phyloP scores from a whole-genome alignment of 345 rosid genomes.

The Raphanus sativus region DNA sequence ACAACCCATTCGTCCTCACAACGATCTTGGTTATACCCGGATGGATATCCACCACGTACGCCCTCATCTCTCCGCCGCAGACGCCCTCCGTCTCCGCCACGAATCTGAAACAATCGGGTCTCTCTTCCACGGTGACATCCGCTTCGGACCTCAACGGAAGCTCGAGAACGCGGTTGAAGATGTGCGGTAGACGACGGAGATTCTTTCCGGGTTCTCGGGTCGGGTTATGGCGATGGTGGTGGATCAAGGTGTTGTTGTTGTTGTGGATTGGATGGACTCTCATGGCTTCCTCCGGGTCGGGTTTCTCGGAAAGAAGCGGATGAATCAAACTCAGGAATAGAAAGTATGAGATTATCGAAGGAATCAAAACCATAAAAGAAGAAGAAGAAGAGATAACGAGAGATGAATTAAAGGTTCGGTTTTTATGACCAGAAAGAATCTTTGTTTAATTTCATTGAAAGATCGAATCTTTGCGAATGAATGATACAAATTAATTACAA shows the following conservation, averaged over 20 bases:
- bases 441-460: background rate
- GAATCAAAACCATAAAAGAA: constrained; percentile 32
- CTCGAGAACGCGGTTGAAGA: constrained; percentile 85
- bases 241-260: constrained; percentile 45
- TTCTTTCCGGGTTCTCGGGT: constrained; percentile 62
- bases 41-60: constrained; percentile 75
- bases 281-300: constrained; percentile 48
- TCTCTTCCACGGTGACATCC: constrained; percentile 79
- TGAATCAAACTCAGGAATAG: constrained; percentile 33
- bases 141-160: constrained; percentile 91
- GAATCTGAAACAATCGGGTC: constrained; percentile 70
- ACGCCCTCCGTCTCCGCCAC: constrained; percentile 73
- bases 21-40: constrained; percentile 92
- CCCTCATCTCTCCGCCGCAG: constrained; percentile 54
- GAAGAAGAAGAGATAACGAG: background rate
- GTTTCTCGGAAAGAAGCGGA: constrained; percentile 16
- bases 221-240: constrained; percentile 45
- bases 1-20: constrained; percentile 61
- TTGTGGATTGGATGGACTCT: constrained; percentile 79
- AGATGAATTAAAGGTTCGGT: constrained; percentile 9
- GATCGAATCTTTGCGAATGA: background rate
- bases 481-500: background rate
- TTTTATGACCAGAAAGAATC: background rate
- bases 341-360: background rate
- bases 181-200: constrained; percentile 90